Percentiles rank a stretch among this genome's conserved stretches.
phyloP scores from a whole-genome alignment of 1,284 basidiomycete species.

The Apiotrichum akiyoshidainum region DNA sequence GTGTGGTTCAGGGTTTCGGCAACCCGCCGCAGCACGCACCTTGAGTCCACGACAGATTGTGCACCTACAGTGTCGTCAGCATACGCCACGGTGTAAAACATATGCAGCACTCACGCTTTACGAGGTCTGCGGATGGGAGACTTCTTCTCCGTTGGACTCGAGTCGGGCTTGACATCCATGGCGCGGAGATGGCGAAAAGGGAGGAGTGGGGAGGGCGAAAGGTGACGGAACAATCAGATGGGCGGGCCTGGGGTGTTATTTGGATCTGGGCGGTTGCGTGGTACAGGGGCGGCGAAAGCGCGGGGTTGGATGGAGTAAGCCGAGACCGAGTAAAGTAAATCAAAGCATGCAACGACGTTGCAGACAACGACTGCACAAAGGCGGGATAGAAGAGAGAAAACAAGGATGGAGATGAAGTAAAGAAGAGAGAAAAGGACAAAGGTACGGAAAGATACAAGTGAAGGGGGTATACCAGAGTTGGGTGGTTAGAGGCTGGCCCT shows the following conservation, averaged over 20 bases:
- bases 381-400: neutral
- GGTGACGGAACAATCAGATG: too few species aligned
- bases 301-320: too few species aligned
- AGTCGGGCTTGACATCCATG: neutral
- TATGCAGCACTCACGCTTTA: constrained; percentile 15
- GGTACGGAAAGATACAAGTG: neutral
- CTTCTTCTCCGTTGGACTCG: constrained; percentile 8
- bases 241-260: too few species aligned
- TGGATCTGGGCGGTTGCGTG: too few species aligned
- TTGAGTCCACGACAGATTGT: constrained; percentile 3
- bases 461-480: neutral
- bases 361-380: too few species aligned
- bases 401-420: neutral
- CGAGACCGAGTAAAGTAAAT: too few species aligned
- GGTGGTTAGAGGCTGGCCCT: too few species aligned
- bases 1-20: neutral
- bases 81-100: neutral
- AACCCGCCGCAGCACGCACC: neutral
- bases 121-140: constrained; percentile 17
- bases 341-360: too few species aligned
- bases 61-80: neutral
- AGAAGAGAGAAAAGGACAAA: neutral
- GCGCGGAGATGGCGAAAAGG: neutral
- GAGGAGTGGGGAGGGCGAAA: neutral
- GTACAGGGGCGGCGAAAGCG: too few species aligned